Evolutionary conservation across 2,329 filamentous ascomycete genomes (phyloP).

Genomic region (Alternaria triticina): DNA sequence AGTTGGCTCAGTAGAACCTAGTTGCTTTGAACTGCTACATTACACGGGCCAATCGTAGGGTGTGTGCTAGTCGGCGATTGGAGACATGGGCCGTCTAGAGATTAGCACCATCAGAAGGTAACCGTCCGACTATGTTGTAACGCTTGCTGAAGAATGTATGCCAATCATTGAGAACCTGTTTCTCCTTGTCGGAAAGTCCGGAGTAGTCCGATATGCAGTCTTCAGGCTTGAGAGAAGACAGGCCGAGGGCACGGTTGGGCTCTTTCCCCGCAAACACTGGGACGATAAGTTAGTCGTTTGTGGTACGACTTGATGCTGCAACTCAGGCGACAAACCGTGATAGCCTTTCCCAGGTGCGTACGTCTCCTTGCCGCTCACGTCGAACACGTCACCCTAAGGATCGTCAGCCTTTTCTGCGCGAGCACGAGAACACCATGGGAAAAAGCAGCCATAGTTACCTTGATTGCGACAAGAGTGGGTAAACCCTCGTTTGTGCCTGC

Average conservation of each 20-base stretch:
- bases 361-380: constrained; percentile 87
- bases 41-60: not conserved
- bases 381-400: constrained; percentile 83
- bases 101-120: constrained; percentile 31
- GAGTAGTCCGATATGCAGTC: constrained; percentile 84
- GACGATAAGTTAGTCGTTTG: constrained; percentile 3
- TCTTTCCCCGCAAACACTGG: constrained; percentile 96
- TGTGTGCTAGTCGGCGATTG: not conserved
- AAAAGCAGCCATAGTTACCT: constrained; percentile 43
- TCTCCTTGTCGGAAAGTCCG: constrained; percentile 82
- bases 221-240: constrained; percentile 83
- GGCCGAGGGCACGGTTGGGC: constrained; percentile 87
- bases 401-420: constrained; percentile 8
- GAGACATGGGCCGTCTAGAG: constrained; percentile 9
- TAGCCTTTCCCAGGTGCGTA: constrained; percentile 86
- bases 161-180: constrained; percentile 88
- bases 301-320: not conserved
- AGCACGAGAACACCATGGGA: not conserved
- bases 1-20: not conserved
- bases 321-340: constrained; percentile 67
- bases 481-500: constrained; percentile 69
- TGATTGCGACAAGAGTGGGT: constrained; percentile 67
- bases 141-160: constrained; percentile 94
- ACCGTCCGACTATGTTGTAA: constrained; percentile 82
- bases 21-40: not conserved